Conservation (phyloP, 495 filamentous ascomycete genomes). For the Aspergillus sclerotiicarbonarius region DNA sequence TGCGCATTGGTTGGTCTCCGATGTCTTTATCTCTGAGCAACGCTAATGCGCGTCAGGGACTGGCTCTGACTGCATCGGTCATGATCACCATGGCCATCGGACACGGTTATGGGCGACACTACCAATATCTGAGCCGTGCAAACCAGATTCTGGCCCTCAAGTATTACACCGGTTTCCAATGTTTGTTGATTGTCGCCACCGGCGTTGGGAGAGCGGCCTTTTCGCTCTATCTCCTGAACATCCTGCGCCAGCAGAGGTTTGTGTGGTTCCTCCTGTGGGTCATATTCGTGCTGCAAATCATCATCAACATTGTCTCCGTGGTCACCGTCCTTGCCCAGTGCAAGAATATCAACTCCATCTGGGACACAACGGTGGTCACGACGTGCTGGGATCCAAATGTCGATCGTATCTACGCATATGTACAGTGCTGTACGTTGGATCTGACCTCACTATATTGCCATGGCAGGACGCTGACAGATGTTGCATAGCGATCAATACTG, state of each 20-base stretch:
- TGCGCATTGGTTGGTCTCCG: not conserved
- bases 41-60: not conserved
- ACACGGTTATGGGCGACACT: not conserved
- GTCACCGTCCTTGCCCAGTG: constrained; percentile 42
- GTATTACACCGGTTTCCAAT: constrained; percentile 1
- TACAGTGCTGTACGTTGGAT: constrained; percentile 36
- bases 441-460: not conserved
- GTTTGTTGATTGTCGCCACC: constrained; percentile 16
- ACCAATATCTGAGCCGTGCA: not conserved
- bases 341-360: constrained; percentile 33
- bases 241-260: constrained; percentile 31
- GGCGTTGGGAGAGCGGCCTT: constrained; percentile 35
- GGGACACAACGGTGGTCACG: constrained; percentile 31
- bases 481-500: constrained; percentile 37
- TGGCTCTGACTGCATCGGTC: not conserved
- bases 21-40: not conserved
- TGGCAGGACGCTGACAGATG: not conserved
- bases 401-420: constrained; percentile 40
- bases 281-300: constrained; percentile 24
- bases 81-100: not conserved
- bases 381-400: constrained; percentile 35
- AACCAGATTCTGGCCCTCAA: not conserved
- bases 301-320: constrained; percentile 30
- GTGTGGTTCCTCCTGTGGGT: constrained; percentile 36
- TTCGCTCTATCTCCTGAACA: constrained; percentile 35